A percentile compares a stretch with the other conserved stretches of the same genome.
Evolutionary conservation across 371 early-diverging fungal species (phyloP).

Genomic region (Rhizomucor pusillus): DNA sequence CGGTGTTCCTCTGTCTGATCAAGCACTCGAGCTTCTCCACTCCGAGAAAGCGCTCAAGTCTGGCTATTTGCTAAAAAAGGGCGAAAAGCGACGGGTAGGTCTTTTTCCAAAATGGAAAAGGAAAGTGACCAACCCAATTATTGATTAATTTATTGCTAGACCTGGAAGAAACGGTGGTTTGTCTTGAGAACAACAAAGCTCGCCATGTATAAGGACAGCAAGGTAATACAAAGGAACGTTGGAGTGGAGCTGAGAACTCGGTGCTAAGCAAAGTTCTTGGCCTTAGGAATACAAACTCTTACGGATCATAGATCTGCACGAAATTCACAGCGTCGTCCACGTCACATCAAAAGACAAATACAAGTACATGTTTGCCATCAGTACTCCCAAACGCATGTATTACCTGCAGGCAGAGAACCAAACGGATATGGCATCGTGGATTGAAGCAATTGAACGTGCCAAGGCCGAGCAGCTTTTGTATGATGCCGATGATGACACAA

Average conservation of each 20-base stretch:
- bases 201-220: conserved; percentile 84
- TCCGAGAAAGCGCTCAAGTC: conserved; percentile 66
- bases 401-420: conserved; percentile 71
- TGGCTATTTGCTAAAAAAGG: conserved; percentile 77
- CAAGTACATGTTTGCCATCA: conserved; percentile 72
- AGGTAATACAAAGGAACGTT: conserved; percentile 37
- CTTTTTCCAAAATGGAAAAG: not conserved
- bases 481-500: conserved; percentile 47
- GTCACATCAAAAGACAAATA: conserved; percentile 65
- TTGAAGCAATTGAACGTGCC: conserved; percentile 53
- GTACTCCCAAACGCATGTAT: conserved; percentile 72
- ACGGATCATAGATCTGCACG: conserved; percentile 70
- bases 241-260: not conserved
- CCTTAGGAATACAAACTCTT: conserved; percentile 76
- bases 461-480: conserved; percentile 42
- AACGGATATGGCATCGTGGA: conserved; percentile 71
- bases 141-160: conserved; percentile 37
- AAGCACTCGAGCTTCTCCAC: conserved; percentile 53
- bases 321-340: conserved; percentile 73
- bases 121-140: not conserved
- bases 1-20: conserved; percentile 41
- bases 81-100: conserved; percentile 70
- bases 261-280: not conserved
- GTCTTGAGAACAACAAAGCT: conserved; percentile 75
- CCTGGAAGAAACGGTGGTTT: conserved; percentile 88